Base-by-base conservation (phyloP, 2,329 filamentous ascomycete genomes). In the Endoconidiophora polonica region DNA sequence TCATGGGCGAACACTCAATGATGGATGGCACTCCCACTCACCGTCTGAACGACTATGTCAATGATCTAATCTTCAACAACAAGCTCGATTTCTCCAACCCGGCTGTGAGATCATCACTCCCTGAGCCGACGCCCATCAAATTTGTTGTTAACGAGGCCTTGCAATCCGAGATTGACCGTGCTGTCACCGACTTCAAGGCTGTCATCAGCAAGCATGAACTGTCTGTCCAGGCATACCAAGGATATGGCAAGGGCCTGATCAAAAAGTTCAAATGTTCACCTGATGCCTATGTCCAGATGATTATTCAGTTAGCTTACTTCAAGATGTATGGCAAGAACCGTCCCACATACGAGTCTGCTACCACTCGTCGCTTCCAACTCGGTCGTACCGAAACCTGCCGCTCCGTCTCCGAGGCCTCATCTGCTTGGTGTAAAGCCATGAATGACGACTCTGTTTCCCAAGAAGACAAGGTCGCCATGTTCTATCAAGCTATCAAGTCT, bases 191-290 rank as follows among this genome's bases (percentile, higher is more conserved):
- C 68, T 95, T 96, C 67, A 70, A 73, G 54, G 71, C 78, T 57
- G 77, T 94, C 55, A 94, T 98, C 57, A 78, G 77, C 55, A 74
- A 85, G 57, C 91, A 98, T 65, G 83, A 98, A 65, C 80, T 98
- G 43, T 78, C 84, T 20, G 88, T 98, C 2, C 90, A 96, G 65
- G 84, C 87, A 24, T 98, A 93, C 72, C 88, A 96, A 67, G 90
- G 82, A 59, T 98, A 98, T 65, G 91, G 91, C 64, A 98, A 98
- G 72, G 87, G 86, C 23, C 72, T 98, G 55, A 96, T 98, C 74
- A 98, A 98, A 79, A 93, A 94, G 68, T 96, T 98, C 79, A 93
- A 87, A 70, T 94, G 86, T 77, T 93, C 85, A 23, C 91, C 91
- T 26, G 93, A 98, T 60, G 91, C 90, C 29, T 98, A 93, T 65